Evolutionary conservation across 805 yeast genomes (phyloP).

Genomic region (Vanderwaltozyma yarrowii): DNA sequence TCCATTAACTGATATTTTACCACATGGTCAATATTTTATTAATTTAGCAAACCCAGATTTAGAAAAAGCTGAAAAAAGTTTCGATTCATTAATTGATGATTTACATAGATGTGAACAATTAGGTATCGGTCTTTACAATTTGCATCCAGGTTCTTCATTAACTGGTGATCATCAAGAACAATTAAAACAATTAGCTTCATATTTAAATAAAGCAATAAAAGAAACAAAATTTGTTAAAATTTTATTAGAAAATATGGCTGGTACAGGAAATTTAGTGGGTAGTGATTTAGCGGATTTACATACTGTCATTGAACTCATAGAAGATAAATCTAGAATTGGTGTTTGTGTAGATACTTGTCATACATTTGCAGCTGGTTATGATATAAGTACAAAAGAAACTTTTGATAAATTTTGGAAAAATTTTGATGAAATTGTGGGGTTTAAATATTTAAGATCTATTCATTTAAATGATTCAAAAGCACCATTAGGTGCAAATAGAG

Average conservation of each 20-base stretch:
- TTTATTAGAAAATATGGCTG: conserved; percentile 96
- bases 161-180: conserved; percentile 61
- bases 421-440: conserved; percentile 68
- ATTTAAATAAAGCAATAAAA: conserved; percentile 66
- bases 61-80: conserved; percentile 68
- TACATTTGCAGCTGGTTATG: conserved; percentile 93
- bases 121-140: conserved; percentile 76
- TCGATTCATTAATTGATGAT: conserved; percentile 75
- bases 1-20: conserved; percentile 70
- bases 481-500: conserved; percentile 82
- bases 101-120: conserved; percentile 76
- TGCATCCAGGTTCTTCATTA: conserved; percentile 88
- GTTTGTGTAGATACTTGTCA: conserved; percentile 97
- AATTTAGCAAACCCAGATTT: conserved; percentile 85
- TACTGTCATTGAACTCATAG: conserved; percentile 66
- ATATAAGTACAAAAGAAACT: conserved; percentile 48
- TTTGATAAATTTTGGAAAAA: conserved; percentile 63
- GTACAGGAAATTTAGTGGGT: conserved; percentile 87
- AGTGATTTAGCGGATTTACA: conserved; percentile 65
- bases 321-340: conserved; percentile 78
- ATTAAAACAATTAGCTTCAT: conserved; percentile 57
- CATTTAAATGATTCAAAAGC: conserved; percentile 95
- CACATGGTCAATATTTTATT: conserved; percentile 92
- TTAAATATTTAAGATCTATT: conserved; percentile 62
- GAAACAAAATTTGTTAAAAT: conserved; percentile 74